A percentile compares a stretch with the other conserved stretches of the same genome.
Evolutionary conservation across 2,329 filamentous ascomycete genomes (phyloP).

Genomic region (Leptographium wingfieldii): DNA sequence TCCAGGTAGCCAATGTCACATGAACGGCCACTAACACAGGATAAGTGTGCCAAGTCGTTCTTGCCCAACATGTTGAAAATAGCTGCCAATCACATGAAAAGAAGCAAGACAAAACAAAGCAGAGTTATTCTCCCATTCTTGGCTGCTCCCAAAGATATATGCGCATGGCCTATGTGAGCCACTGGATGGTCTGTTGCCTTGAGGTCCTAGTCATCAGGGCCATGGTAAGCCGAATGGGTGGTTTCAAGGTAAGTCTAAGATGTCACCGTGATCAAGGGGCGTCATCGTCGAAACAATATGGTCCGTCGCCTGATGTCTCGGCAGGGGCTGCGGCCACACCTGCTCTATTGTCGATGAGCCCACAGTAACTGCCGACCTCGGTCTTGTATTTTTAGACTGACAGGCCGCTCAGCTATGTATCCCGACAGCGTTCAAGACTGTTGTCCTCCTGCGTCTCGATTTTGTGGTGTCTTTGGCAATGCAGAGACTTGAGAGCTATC

Average conservation of each 20-base stretch:
- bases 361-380: background rate
- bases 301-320: background rate
- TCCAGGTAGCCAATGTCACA: too few relatives aligned
- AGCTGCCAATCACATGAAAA: background rate
- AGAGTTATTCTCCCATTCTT: background rate
- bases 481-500: slow-evolving; percentile 4
- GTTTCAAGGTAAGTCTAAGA: background rate
- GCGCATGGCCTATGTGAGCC: slow-evolving; percentile 2
- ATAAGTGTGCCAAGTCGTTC: background rate
- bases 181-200: slow-evolving; percentile 8
- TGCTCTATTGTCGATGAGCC: slow-evolving; percentile 1
- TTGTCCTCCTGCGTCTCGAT: slow-evolving; percentile 4
- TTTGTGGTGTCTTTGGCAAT: slow-evolving; percentile 3
- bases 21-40: too few relatives aligned
- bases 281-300: background rate
- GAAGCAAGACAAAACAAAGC: background rate
- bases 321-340: slow-evolving; percentile 2
- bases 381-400: slow-evolving; percentile 1
- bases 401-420: background rate
- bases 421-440: background rate
- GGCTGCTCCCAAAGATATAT: background rate
- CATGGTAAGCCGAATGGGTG: background rate
- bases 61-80: background rate
- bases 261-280: slow-evolving; percentile 3
- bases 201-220: slow-evolving; percentile 5